These are phyloP conservation scores for Echites panduratus DNA, from an alignment of 257 asterid genomes.

Conservation along the genomic window DNA sequence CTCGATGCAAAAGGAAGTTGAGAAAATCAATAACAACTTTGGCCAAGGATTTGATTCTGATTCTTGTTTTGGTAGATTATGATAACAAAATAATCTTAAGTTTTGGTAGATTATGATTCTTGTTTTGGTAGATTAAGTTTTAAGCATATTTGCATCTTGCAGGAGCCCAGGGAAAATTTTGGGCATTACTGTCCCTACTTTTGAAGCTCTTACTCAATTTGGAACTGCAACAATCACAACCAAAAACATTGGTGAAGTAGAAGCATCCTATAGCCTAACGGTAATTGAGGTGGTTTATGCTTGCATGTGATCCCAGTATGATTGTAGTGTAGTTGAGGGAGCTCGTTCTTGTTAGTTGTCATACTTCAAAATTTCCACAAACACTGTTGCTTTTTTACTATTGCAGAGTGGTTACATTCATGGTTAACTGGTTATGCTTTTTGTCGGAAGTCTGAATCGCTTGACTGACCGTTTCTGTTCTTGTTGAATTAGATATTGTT, in stretches of 20 bases:
- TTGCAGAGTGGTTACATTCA: neutral
- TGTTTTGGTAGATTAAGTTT: too few relatives aligned
- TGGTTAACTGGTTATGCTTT: neutral
- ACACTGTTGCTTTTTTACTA: neutral
- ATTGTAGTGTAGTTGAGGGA: neutral
- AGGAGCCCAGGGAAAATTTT: slow-evolving; percentile 94
- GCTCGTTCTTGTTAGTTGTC: neutral
- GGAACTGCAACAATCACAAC: slow-evolving; percentile 89
- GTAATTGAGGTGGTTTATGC: slow-evolving; percentile 26
- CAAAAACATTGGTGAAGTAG: slow-evolving; percentile 77
- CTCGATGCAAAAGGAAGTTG: neutral
- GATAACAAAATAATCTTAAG: neutral
- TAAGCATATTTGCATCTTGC: slow-evolving; percentile 16
- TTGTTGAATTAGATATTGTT: neutral
- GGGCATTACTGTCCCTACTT: slow-evolving; percentile 68
- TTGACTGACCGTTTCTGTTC: neutral
- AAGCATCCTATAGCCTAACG: slow-evolving; percentile 98
- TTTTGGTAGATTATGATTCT: neutral
- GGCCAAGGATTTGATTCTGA: too few relatives aligned
- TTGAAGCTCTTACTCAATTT: slow-evolving; percentile 88
- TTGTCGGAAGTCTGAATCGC: neutral
- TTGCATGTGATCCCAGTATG: neutral
- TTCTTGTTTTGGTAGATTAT: neutral
- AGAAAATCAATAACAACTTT: neutral
- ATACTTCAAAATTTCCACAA: neutral